These are phyloP conservation scores for Nitzschia palea DNA, from an alignment of 108 stramenopile genomes.

Conservation along the genomic window DNA sequence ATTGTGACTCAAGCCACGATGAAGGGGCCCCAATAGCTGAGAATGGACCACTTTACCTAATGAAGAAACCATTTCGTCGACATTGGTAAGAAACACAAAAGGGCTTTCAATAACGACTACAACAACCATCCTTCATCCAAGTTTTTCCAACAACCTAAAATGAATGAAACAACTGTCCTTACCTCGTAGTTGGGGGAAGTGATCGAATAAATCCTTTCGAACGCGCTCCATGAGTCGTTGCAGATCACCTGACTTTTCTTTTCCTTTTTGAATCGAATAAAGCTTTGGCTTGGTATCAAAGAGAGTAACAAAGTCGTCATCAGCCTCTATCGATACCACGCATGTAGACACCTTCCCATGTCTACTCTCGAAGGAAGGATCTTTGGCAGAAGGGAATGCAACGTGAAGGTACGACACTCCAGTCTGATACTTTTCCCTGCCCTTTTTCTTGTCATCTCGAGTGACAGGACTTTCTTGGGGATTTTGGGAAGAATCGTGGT, in stretches of 20 bases:
- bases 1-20: constrained; percentile 73
- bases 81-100: background rate
- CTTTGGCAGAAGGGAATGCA: constrained; percentile 89
- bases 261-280: constrained; percentile 50
- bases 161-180: constrained; percentile 6
- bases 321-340: constrained; percentile 90
- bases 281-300: constrained; percentile 88
- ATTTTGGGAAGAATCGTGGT: background rate
- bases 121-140: no score
- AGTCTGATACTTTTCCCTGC: constrained; percentile 55
- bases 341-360: constrained; percentile 75
- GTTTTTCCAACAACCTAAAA: background rate
- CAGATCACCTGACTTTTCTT: constrained; percentile 28
- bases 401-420: constrained; percentile 85
- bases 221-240: constrained; percentile 66
- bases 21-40: constrained; percentile 54
- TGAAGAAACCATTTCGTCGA: background rate
- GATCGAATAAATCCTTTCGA: constrained; percentile 28
- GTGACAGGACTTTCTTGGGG: background rate
- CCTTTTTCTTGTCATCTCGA: constrained; percentile 36
- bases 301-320: constrained; percentile 82
- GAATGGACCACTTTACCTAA: constrained; percentile 45
- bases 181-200: constrained; percentile 80
- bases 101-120: no score
- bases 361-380: constrained; percentile 78